phyloP scores from a whole-genome alignment of 352 stramenopile genomes.

The Phytophthora uliginosa region DNA sequence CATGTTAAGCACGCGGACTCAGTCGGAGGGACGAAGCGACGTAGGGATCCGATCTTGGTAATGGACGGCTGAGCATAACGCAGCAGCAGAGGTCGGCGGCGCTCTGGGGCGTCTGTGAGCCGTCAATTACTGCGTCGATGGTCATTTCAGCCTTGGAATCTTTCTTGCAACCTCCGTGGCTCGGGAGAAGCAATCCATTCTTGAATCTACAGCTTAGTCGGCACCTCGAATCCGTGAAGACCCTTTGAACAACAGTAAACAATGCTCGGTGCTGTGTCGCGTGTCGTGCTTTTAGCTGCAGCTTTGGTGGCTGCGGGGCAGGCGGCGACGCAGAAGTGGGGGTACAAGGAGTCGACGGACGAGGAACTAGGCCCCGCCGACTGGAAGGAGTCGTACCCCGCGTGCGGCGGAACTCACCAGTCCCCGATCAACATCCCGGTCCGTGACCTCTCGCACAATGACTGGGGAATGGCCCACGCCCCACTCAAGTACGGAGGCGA shows the following conservation, averaged over 20 bases:
- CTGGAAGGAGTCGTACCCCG: conserved; percentile 49
- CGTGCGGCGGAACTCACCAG: conserved; percentile 56
- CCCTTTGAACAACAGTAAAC: background rate
- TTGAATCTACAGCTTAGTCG: conserved; percentile 2
- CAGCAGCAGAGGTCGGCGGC: conserved; percentile 9
- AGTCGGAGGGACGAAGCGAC: conserved; percentile 12
- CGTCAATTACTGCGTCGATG: conserved; percentile 20
- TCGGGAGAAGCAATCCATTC: background rate
- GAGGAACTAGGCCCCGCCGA: conserved; percentile 48
- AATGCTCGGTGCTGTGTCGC: conserved; percentile 27
- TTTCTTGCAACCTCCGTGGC: background rate
- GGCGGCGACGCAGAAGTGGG: conserved; percentile 47
- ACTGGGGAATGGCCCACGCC: conserved; percentile 52
- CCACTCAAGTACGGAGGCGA: conserved; percentile 56
- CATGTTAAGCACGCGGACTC: too few species aligned
- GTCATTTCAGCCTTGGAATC: conserved; percentile 6
- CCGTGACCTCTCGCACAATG: conserved; percentile 37
- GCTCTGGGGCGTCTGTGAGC: conserved; percentile 14
- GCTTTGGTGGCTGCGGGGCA: conserved; percentile 26
- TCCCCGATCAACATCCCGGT: conserved; percentile 66
- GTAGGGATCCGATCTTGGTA: conserved; percentile 32
- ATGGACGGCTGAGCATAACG: conserved; percentile 28
- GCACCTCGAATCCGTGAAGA: conserved; percentile 10
- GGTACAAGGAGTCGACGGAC: conserved; percentile 53
- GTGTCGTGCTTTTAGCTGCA: conserved; percentile 32